Conservation (phyloP, 2,329 filamentous ascomycete species). For the Sporothrix brunneoviolacea region DNA sequence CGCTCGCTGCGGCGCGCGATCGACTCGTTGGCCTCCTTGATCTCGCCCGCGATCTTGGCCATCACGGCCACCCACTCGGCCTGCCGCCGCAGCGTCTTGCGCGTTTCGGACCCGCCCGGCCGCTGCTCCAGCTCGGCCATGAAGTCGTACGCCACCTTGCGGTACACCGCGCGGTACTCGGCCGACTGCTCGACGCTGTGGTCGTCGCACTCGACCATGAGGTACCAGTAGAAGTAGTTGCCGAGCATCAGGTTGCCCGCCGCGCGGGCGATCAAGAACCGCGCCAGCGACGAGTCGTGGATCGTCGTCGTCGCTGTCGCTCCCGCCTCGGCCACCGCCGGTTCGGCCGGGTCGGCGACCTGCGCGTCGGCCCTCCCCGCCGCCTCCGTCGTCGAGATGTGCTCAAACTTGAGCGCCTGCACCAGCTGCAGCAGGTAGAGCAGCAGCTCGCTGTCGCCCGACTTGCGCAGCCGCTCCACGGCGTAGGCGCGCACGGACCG, state of each 20-base stretch:
- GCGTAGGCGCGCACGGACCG: constrained; percentile 84
- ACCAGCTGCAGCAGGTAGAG: constrained; percentile 91
- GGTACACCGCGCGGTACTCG: constrained; percentile 77
- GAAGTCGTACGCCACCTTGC: constrained; percentile 91
- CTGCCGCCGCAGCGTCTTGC: constrained; percentile 74
- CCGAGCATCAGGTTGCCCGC: constrained; percentile 83
- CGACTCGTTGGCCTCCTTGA: constrained; percentile 72
- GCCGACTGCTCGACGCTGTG: constrained; percentile 63
- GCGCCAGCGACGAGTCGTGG: constrained; percentile 76
- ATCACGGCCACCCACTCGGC: constrained; percentile 84
- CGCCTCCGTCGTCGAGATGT: constrained; percentile 57
- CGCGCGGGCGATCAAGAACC: constrained; percentile 82
- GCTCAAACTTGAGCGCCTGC: constrained; percentile 91
- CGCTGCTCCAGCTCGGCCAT: constrained; percentile 77
- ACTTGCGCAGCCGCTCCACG: constrained; percentile 82
- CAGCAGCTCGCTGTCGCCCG: constrained; percentile 85
- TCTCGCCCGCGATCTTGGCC: constrained; percentile 81
- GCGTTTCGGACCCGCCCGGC: constrained; percentile 62
- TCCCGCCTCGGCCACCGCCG: background rate
- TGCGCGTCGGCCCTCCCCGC: constrained; percentile 24
- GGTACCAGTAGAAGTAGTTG: constrained; percentile 96
- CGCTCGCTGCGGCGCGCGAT: constrained; percentile 75
- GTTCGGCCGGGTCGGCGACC: background rate
- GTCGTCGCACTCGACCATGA: constrained; percentile 96
- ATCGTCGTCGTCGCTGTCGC: constrained; percentile 54